A percentile compares a stretch with the other conserved stretches of the same genome.
Evolutionary conservation across 2,329 filamentous ascomycete genomes (phyloP).

Genomic region (Fusarium citri): DNA sequence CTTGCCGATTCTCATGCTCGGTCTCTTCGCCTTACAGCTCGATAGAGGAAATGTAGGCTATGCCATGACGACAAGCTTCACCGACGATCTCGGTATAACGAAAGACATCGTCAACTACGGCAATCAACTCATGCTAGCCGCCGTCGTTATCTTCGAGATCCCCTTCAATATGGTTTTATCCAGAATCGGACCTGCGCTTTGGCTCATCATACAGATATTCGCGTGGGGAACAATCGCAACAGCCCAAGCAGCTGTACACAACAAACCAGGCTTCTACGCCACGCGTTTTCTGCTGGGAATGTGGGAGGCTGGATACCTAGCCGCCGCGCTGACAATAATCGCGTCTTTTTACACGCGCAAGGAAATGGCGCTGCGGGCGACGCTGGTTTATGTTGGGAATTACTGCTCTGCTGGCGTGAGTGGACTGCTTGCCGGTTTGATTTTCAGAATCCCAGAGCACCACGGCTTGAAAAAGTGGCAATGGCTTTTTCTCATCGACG

Average conservation of each 20-base stretch:
- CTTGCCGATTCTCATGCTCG: constrained; percentile 8
- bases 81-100: constrained; percentile 5
- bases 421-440: neutral
- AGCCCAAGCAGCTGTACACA: neutral
- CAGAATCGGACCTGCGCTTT: neutral
- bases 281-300: neutral
- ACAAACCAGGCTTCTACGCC: neutral
- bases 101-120: constrained; percentile 20
- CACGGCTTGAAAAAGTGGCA: constrained; percentile 1
- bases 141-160: neutral
- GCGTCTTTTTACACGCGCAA: neutral
- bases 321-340: neutral
- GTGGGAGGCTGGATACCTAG: constrained; percentile 14
- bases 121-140: constrained; percentile 14
- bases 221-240: constrained; percentile 12
- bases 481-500: constrained; percentile 16
- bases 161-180: constrained; percentile 10
- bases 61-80: constrained; percentile 15
- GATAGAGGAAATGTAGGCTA: constrained; percentile 16
- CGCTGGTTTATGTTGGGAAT: constrained; percentile 14
- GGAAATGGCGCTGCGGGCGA: constrained; percentile 3
- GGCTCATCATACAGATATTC: constrained; percentile 1
- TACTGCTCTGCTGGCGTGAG: constrained; percentile 12
- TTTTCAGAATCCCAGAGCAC: constrained; percentile 3
- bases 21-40: constrained; percentile 3